A percentile compares a stretch with the other conserved stretches of the same genome.
phyloP scores from a whole-genome alignment of 2,329 filamentous ascomycete genomes.

The Beauveria caledonica region DNA sequence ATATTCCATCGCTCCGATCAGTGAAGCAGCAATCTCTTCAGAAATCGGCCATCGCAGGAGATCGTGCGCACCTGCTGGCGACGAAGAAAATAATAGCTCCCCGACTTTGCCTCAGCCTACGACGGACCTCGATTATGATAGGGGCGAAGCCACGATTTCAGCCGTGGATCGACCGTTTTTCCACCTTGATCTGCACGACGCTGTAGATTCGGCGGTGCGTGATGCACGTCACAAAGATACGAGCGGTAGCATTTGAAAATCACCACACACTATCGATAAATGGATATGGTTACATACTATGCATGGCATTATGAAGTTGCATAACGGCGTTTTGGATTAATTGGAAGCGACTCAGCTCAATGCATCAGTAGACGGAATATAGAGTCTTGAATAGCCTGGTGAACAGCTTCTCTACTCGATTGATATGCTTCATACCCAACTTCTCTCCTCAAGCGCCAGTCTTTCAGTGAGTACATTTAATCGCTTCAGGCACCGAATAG shows the following conservation, averaged over 20 bases:
- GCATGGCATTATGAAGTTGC: not conserved
- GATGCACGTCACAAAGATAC: slow-evolving; percentile 21
- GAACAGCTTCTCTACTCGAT: not conserved
- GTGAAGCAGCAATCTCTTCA: slow-evolving; percentile 4
- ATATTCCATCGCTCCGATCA: slow-evolving; percentile 24
- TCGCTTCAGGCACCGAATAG: too few relatives aligned
- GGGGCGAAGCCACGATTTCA: slow-evolving; percentile 22
- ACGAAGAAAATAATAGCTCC: slow-evolving; percentile 13
- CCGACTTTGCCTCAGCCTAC: not conserved
- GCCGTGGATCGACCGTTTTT: slow-evolving; percentile 40
- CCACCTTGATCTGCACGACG: slow-evolving; percentile 37
- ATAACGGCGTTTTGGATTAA: slow-evolving; percentile 1
- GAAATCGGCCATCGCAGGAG: not conserved
- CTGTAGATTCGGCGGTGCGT: slow-evolving; percentile 28
- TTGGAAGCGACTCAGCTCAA: not conserved
- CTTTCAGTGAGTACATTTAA: too few relatives aligned
- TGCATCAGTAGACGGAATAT: not conserved
- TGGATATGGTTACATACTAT: not conserved
- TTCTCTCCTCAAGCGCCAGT: too few relatives aligned
- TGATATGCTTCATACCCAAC: not conserved
- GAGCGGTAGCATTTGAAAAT: not conserved
- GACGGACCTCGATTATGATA: not conserved
- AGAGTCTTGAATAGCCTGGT: not conserved
- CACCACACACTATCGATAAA: not conserved
- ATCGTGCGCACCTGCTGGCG: slow-evolving; percentile 3